Evolutionary conservation across 164 flowering plant species (phyloP), one percentile per base, ranked within the genome.

Genomic region (Malania oleifera): DNA sequence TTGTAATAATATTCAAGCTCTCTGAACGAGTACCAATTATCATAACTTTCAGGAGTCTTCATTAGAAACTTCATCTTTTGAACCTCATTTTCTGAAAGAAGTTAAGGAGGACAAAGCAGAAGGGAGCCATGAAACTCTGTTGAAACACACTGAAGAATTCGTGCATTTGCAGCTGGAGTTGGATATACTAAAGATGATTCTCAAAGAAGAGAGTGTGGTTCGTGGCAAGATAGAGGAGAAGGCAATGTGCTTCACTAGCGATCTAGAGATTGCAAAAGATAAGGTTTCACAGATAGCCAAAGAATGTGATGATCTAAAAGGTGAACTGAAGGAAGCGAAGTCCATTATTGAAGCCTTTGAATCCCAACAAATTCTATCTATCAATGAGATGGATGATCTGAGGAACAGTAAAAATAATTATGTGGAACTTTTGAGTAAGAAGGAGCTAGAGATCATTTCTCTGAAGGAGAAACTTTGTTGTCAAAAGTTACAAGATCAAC

Each of bases 321-420:
- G 47, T 37, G 89, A 85, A 39, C 69, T 88, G 51, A 65, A 68
- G 23, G 82, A 80, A 49, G 74, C 91, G 48, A 83, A 75, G 61
- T 76, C 83, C 31, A 71, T 88, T n/a, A 76, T 86, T 71, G 88
- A 90, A 73, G 99, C 95, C 65, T 84, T 93, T 28, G 97, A 93
- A 59, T 82, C 95, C 14, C 89, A 88, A 61, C 90, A 93, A 53
- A 64, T 88, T 63, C 52, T 81, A n/a, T 70, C 81, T 23, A 79
- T 90, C 61, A 77, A 76, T 59, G 93, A 93, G 71, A 52, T 86
- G 50, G 91, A 87, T 56, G 86, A 78, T 50, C 65, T 85, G 44
- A 76, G 72, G 66, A 75, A 66, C 48, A 74, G 43, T 22, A 79
- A 65, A 61, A 59, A 31, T 23, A 70, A 66, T 27, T 56, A 71